Percentiles rank a stretch among this genome's conserved stretches.
Evolutionary conservation across 164 flowering plant genomes (phyloP).

Genomic region (Amborella trichopoda): DNA sequence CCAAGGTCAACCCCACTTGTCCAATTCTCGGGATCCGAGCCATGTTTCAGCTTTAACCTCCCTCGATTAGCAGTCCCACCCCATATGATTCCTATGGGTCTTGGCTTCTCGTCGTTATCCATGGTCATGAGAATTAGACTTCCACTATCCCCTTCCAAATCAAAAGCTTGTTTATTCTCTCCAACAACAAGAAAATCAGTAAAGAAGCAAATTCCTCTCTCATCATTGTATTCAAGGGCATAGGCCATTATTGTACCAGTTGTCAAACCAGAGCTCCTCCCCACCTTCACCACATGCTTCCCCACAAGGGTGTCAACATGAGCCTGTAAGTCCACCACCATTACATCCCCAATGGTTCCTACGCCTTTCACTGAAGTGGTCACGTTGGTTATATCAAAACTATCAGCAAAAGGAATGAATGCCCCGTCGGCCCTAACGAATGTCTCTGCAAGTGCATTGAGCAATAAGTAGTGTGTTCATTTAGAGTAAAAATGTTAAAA

Average conservation of each 20-base stretch:
- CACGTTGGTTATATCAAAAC: conserved; percentile 51
- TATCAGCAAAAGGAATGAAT: conserved; percentile 83
- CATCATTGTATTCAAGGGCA: conserved; percentile 89
- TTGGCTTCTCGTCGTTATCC: conserved; percentile 54
- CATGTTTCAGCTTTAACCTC: conserved; percentile 71
- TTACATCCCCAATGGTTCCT: conserved; percentile 72
- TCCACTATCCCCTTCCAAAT: conserved; percentile 96
- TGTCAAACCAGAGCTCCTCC: conserved; percentile 92
- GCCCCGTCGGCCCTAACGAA: conserved; percentile 96
- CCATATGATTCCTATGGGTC: conserved; percentile 92
- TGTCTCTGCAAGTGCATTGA: conserved; percentile 49
- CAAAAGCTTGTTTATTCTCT: conserved; percentile 86
- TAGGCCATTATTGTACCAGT: conserved; percentile 91
- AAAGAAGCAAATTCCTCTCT: conserved; percentile 87
- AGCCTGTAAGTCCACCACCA: conserved; percentile 67
- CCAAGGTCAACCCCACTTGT: conserved; percentile 98
- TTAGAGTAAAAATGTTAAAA: no score
- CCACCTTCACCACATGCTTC: conserved; percentile 76
- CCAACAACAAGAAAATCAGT: conserved; percentile 95
- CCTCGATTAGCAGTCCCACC: conserved; percentile 98
- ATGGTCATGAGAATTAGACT: conserved; percentile 76
- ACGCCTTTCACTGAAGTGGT: conserved; percentile 71
- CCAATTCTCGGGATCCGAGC: conserved; percentile 90
- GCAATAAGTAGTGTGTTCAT: no score
- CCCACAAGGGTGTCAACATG: conserved; percentile 68